Evolutionary conservation across 805 yeast species (phyloP), one percentile per base, ranked within the genome.

Genomic region (Zygotorulaspora florentina): DNA sequence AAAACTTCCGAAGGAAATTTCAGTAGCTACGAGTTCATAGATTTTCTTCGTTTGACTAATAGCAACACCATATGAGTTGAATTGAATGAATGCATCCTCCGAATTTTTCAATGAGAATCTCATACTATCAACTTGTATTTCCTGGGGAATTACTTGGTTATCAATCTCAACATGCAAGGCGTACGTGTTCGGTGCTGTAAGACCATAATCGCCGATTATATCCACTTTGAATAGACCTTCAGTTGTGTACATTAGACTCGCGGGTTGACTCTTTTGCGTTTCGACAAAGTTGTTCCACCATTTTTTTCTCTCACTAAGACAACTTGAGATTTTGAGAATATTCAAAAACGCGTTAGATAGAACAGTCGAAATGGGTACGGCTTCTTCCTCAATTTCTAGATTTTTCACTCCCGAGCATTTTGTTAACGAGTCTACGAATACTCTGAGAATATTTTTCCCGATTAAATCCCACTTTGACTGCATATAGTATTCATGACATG

Each of bases 381-480:
- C 25, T 35, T 59, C 60, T 3, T 50, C 61, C 35, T 59, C 63
- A 13, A 64, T 53, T 4, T 53, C 48, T 10, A 66, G 46, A 18
- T 43, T 39, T 5, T 40, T 43, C 10, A 60, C 29, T 16, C 50
- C 39, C 1, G 57, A 46, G 42, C 64, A 61, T 12, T 59, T 57
- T 9, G 50, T 78, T 30, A 89, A 70, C 55, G 96, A 87, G 33
- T 80, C 79, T 25, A 86, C 73, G 58, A 83, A 88, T 1, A 82
- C 69, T 53, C 79, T 80, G 31, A 87, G 70, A 13, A 91, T 65
- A n/a, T 75, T 66, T 5, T 79, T 73, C 1, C 95, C 86, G 58
- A 88, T 78, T 37, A 69, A 64, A 41, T 76, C 76, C 97, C 97
- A 90, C 1, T 89, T 87, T 39, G 81, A 78, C 15, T 73, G 65